Base-by-base conservation (phyloP, 129 eudicot species). In the Flaveria ramosissima region DNA sequence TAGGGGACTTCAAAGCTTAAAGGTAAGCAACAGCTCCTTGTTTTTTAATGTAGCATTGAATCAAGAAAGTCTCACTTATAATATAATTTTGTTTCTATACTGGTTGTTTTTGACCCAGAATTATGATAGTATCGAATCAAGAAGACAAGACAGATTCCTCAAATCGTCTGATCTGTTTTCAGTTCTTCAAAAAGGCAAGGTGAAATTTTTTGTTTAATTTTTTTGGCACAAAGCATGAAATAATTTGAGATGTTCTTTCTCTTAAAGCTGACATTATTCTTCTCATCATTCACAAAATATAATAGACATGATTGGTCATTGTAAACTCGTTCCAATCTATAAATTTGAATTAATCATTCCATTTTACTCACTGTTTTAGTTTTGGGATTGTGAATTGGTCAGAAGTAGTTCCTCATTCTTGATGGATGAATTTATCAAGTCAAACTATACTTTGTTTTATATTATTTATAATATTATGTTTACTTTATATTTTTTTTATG, bases 401-500 rank as follows among this genome's bases (percentile, higher is more conserved):
- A 15, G 76, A 45, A 17, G 39, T 20, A 52, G 51, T 13, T 53
- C 39, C 51, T 20, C 46, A 20, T 60, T 21, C 74, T 41, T 77
- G 30, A 68, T 32, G 72, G 39, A 32, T 59, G 66, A 21, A 15
- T 30, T 21, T 61, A 19, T 47, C 59, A 36, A 72, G 52, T 70
- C 77, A 78, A 70, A 60, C 77, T 60, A 13, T 30, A 41, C 13
- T 64, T 66, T 64, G 72, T 64, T 82, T 72, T 61, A 42, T 41
- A 16, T 45, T 10, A 43, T 55, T 56, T 75, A 52, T 51, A 26
- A 26, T 68, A 41, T 60, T 39, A 3, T 41, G 47, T 36, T 57
- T 32, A 32, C 39, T 32, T 32, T 32, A 32, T 32, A 4, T 32
- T 32, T 32, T 30, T 27, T 4, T 32, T 4, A 32, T 32, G 39